Evolutionary conservation across 805 yeast genomes (phyloP).

Genomic region (Wickerhamiella spandovensis): DNA sequence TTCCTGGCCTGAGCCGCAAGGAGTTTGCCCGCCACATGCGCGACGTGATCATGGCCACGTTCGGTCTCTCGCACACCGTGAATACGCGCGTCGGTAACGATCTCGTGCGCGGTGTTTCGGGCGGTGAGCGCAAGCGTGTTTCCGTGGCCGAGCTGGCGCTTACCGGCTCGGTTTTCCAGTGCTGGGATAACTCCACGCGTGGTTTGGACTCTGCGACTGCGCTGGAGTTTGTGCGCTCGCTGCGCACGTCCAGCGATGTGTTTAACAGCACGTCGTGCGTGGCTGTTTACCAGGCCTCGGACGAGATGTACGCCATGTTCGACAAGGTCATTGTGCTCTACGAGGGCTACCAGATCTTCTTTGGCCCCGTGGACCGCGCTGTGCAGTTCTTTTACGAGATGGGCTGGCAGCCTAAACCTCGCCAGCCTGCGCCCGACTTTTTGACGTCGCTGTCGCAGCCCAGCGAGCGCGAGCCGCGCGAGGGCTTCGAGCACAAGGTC

Average conservation of each 20-base stretch:
- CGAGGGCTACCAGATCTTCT: slow-evolving; percentile 49
- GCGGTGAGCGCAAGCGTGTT: slow-evolving; percentile 79
- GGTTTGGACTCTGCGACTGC: slow-evolving; percentile 82
- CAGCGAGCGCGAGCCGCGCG: slow-evolving; percentile 36
- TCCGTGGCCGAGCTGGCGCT: slow-evolving; percentile 68
- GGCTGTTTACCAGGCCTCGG: slow-evolving; percentile 59
- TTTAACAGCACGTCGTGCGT: slow-evolving; percentile 44
- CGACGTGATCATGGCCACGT: slow-evolving; percentile 39
- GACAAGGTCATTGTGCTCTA: slow-evolving; percentile 50
- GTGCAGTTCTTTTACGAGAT: slow-evolving; percentile 44
- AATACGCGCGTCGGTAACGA: slow-evolving; percentile 51
- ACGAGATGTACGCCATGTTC: slow-evolving; percentile 49
- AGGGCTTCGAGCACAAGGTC: slow-evolving; percentile 38
- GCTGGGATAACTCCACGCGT: slow-evolving; percentile 77
- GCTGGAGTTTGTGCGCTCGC: slow-evolving; percentile 53
- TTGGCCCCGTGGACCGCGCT: slow-evolving; percentile 45
- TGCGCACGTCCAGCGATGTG: slow-evolving; percentile 47
- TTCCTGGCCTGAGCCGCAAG: slow-evolving; percentile 32
- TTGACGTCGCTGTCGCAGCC: slow-evolving; percentile 60
- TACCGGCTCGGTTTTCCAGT: slow-evolving; percentile 47
- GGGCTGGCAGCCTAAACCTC: slow-evolving; percentile 51
- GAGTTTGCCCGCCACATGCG: slow-evolving; percentile 37
- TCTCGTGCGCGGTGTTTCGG: slow-evolving; percentile 59
- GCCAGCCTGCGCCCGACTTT: slow-evolving; percentile 62
- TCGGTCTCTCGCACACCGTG: slow-evolving; percentile 47